Evolutionary conservation across 805 yeast species (phyloP), one percentile per base, ranked within the genome.

Genomic region (Cyberlindnera amylophila): DNA sequence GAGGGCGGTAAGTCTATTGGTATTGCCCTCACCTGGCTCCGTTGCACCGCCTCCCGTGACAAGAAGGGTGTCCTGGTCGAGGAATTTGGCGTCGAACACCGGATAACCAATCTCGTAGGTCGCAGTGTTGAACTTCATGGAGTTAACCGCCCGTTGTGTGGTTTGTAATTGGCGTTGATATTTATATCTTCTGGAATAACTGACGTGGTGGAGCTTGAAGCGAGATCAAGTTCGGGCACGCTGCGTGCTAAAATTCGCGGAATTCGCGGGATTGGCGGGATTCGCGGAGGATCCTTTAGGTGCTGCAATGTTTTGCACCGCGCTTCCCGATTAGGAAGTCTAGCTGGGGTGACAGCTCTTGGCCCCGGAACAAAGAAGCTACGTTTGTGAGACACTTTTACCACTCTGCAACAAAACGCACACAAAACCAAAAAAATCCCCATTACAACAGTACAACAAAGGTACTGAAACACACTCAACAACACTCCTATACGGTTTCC

Each of bases 1-100:
- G 32, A 85, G 64, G 3, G 87, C 89, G 3, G 91, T 82, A 46
- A 91, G 68, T 59, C 85, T 87, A 61, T 90, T 91, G 15, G 96
- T 13, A 27, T 27, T 13, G 30, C 30, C 30, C 10, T 13, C n/a
- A 12, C 30, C 30, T 9, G 24, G 96, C 19, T 96, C 96, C 32
- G 97, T 97, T 14, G 33, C 31, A 4, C 47, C 46, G n/a, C 52
- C 52, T 28, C 99, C 99, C 4, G 89, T 82, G 16, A 83, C 86
- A 36, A 89, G 65, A 24, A 91, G 63, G 2, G 82, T 77, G 46
- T 67, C 64, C 50, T 80, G 74, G 50, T 78, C 72, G 37, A 85
- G 70, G 62, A 88, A 91, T 49, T 77, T 76, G 45, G 93, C 82
- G 6, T 87, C 93, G 52, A 81, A 82, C 11, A 88, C 71, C 2